Conservation (phyloP, 192 early-diverging fungal genomes). For the Coemansia sp. region DNA sequence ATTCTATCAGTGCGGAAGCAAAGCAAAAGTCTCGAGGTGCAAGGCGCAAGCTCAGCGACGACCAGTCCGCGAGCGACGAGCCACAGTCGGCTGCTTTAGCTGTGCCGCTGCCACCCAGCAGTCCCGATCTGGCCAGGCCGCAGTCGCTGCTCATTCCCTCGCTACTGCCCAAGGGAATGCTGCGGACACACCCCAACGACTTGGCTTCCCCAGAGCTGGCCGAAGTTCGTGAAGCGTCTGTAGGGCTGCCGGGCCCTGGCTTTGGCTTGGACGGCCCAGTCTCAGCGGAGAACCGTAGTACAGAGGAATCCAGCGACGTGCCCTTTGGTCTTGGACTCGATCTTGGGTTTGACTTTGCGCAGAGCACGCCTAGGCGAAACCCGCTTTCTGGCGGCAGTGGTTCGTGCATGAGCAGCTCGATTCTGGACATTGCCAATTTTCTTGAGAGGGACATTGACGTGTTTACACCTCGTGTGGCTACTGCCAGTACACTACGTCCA, state of each 20-base stretch:
- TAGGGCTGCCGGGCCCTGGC: no score
- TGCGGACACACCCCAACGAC: not conserved
- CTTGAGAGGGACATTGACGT: constrained; percentile 41
- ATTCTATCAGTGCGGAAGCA: not conserved
- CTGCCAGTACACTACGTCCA: not conserved
- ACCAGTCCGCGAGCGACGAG: no score
- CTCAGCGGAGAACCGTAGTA: not conserved
- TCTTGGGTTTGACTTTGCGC: constrained; percentile 32
- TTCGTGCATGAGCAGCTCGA: constrained; percentile 2
- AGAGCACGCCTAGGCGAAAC: not conserved
- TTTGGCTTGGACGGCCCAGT: no score
- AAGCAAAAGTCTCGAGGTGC: not conserved
- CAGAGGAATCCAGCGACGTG: not conserved
- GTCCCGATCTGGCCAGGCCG: constrained; percentile 18
- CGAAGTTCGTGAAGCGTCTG: no score
- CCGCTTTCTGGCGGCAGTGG: not conserved
- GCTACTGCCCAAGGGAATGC: constrained; percentile 39
- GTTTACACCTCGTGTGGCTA: constrained; percentile 20
- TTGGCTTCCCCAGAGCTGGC: not conserved
- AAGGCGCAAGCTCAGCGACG: constrained; percentile 9
- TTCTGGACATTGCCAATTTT: constrained; percentile 36
- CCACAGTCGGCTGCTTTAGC: not conserved
- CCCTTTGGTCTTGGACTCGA: constrained; percentile 30
- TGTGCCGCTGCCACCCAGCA: not conserved
- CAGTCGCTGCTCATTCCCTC: constrained; percentile 42